These are phyloP conservation scores for Diaporthe eres DNA, from an alignment of 2,329 filamentous ascomycete genomes.

Conservation along the genomic window DNA sequence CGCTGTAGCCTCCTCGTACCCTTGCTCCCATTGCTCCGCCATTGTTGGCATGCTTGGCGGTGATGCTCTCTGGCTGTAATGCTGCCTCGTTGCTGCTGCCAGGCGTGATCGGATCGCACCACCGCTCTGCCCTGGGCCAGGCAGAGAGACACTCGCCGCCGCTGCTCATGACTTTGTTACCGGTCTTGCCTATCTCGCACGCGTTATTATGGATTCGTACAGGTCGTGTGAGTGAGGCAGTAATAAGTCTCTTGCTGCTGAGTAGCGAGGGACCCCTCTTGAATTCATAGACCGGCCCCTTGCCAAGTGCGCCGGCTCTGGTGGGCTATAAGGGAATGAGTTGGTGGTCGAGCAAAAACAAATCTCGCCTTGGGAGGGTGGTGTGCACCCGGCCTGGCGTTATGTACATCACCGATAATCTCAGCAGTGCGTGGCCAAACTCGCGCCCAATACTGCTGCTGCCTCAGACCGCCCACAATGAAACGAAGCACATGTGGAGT, in stretches of 20 bases:
- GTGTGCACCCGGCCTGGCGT: background rate
- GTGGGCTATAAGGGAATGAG: background rate
- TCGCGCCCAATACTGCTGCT: background rate
- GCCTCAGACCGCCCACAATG: background rate
- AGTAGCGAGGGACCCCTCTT: background rate
- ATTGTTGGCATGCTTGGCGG: background rate
- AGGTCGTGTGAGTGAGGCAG: background rate
- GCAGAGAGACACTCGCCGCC: conserved; percentile 5
- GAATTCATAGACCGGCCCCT: background rate
- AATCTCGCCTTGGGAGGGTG: background rate
- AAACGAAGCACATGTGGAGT: no score
- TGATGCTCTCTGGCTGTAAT: background rate
- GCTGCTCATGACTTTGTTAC: background rate
- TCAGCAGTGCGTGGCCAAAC: no score
- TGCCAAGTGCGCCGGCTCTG: background rate
- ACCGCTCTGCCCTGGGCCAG: background rate
- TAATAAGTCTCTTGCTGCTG: no score
- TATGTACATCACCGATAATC: background rate
- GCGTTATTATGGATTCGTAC: background rate
- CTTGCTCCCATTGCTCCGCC: background rate
- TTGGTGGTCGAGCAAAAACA: background rate
- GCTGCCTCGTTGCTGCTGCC: background rate
- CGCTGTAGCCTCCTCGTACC: conserved; percentile 50
- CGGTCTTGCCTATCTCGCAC: background rate
- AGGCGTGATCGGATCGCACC: conserved; percentile 6